A percentile compares a stretch with the other conserved stretches of the same genome.
Evolutionary conservation across 345 rosid species (phyloP).

Genomic region (Boechera stricta): DNA sequence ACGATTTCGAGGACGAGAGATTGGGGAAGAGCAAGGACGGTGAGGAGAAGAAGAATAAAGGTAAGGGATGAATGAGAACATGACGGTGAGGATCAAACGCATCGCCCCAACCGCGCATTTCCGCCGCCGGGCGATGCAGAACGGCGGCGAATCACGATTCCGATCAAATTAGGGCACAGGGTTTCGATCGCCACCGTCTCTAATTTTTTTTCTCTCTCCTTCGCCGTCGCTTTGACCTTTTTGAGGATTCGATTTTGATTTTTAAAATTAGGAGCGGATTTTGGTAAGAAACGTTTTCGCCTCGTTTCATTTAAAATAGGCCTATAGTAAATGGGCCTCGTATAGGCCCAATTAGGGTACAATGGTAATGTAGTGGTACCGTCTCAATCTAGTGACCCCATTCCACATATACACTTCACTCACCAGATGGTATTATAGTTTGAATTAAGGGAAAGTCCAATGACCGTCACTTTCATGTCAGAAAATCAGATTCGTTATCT

Average conservation of each 20-base stretch:
- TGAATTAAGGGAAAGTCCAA: not conserved
- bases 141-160: constrained; percentile 23
- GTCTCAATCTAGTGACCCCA: not conserved
- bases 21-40: constrained; percentile 46
- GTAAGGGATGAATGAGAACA: constrained; percentile 44
- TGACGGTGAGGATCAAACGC: constrained; percentile 47
- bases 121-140: constrained; percentile 46
- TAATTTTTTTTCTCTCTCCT: not conserved
- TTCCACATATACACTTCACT: not conserved
- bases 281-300: not conserved
- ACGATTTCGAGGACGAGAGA: constrained; percentile 48
- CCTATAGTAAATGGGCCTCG: not conserved
- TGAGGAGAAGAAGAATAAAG: constrained; percentile 33
- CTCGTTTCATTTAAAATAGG: not conserved
- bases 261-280: constrained; percentile 5
- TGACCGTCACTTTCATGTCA: constrained; percentile 17
- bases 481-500: not conserved
- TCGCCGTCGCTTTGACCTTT: constrained; percentile 32
- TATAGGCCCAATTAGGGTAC: not conserved
- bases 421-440: not conserved
- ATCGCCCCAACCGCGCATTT: constrained; percentile 51
- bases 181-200: constrained; percentile 38
- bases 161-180: constrained; percentile 35
- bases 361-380: not conserved
- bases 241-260: constrained; percentile 12